These are phyloP conservation scores for Apiospora saccharicola DNA, from an alignment of 2,329 filamentous ascomycete genomes.

Conservation along the genomic window DNA sequence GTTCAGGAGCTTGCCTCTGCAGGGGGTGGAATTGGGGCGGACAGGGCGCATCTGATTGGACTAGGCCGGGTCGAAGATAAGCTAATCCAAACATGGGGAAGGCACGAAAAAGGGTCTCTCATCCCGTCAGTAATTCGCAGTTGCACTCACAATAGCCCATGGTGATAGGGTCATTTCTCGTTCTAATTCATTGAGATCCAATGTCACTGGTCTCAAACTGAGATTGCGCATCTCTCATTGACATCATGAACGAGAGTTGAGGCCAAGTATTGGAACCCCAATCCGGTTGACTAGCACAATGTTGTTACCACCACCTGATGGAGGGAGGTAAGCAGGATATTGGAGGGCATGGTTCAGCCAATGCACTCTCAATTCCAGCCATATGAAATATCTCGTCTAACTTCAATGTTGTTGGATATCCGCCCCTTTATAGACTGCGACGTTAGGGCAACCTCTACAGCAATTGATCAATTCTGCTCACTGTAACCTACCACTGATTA, in stretches of 20 bases:
- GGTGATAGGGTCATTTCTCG: background rate
- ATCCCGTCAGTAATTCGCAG: background rate
- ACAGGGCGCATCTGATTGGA: background rate
- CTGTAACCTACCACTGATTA: background rate
- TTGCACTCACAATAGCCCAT: background rate
- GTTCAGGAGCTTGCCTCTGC: slow-evolving; percentile 2
- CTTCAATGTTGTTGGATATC: background rate
- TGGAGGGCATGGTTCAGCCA: background rate
- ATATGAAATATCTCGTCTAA: background rate
- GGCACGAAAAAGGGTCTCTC: background rate
- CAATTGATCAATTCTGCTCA: background rate
- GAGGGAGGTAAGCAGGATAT: background rate
- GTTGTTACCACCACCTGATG: background rate
- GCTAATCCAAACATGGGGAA: background rate
- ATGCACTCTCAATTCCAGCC: background rate
- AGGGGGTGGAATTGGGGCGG: background rate
- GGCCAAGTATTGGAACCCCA: no score
- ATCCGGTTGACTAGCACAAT: background rate
- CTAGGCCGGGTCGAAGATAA: background rate
- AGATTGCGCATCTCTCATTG: background rate
- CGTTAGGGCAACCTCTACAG: background rate
- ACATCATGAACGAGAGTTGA: background rate
- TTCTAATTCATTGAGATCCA: background rate
- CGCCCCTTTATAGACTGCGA: background rate
- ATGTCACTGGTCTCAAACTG: no score